Percentiles rank a stretch among this genome's conserved stretches.
Evolutionary conservation across 2,329 filamentous ascomycete genomes (phyloP).

Genomic region (Sarocladiaceae sp.): DNA sequence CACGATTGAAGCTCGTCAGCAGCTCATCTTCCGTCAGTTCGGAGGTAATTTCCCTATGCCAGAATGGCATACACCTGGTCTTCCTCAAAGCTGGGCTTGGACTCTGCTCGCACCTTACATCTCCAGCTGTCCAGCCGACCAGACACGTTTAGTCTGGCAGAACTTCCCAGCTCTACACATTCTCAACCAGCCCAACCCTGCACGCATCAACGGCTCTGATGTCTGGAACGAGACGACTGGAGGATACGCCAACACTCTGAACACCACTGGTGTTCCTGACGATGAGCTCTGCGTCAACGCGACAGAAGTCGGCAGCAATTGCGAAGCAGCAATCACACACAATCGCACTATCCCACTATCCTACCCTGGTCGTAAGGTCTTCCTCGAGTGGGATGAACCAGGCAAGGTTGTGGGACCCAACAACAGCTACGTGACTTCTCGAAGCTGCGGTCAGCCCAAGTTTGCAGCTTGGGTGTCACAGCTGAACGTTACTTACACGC

Average conservation of each 20-base stretch:
- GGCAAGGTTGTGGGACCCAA: conserved; percentile 71
- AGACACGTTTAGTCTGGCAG: conserved; percentile 76
- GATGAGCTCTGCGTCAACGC: conserved; percentile 55
- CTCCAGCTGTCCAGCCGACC: conserved; percentile 66
- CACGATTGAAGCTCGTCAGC: conserved; percentile 74
- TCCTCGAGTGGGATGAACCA: conserved; percentile 67
- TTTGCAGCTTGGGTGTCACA: conserved; percentile 77
- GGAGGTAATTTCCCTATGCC: conserved; percentile 76
- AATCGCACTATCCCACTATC: conserved; percentile 70
- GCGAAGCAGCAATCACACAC: conserved; percentile 59
- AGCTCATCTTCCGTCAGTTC: conserved; percentile 82
- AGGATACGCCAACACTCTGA: conserved; percentile 52
- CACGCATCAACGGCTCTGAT: conserved; percentile 59
- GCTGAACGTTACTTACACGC: conserved; percentile 69
- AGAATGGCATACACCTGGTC: conserved; percentile 74
- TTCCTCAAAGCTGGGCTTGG: conserved; percentile 84
- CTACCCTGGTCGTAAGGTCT: conserved; percentile 68
- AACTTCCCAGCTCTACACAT: conserved; percentile 74
- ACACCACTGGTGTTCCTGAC: conserved; percentile 36
- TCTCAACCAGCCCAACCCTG: conserved; percentile 73
- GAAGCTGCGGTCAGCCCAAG: conserved; percentile 52
- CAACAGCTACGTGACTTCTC: conserved; percentile 71
- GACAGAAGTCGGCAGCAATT: conserved; percentile 50
- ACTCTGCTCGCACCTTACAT: conserved; percentile 78
- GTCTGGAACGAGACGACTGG: conserved; percentile 61